Evolutionary conservation across 495 filamentous ascomycete genomes (phyloP), one percentile per base, ranked within the genome.

Genomic region (Amphirosellinia nigrospora): DNA sequence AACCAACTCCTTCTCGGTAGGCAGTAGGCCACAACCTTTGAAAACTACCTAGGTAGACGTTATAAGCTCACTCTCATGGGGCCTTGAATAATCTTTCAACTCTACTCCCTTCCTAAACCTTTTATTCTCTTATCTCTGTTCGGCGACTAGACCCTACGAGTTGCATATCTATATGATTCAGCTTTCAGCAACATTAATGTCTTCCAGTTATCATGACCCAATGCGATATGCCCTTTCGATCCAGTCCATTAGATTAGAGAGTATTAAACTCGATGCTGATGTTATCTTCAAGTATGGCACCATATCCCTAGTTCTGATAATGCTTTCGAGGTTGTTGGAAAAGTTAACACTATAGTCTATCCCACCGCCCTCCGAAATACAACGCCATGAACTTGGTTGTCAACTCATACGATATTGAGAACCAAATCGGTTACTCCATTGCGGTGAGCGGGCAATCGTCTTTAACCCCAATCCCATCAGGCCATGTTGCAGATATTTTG

Each of bases 401-500:
- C 30, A 36, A 34, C 55, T 58, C 55, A 58, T 36, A 58, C 30
- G 55, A 58, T 58, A 13, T 58, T 8, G 32, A 21, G 21, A 11
- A 36, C 30, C 7, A 7, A 58, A 58, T 58, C 11, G 30, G 36
- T 58, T 34, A 58, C 30, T 11, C 55, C 16, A 34, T 58, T n/a
- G 53, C 53, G 53, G 30, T 34, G 30, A 34, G 53, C 53, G 53
- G 19, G 32, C 53, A 16, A 28, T 34, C 55, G 7, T 36, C 19
- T 34, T n/a, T 11, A 2, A 13, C 19, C 55, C 32, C 30, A 36
- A 36, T 36, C 10, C 30, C 55, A 58, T 58, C 55, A 58, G 55
- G 19, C 55, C 55, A 58, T 58, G 32, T 58, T 15, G 21, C 55
- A 58, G 55, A 36, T 30, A 8, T 11, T 58, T 36, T 58, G 32